Evolutionary conservation across 1,139 yeast species (phyloP).

Genomic region (Blastobotrys serpentis): DNA sequence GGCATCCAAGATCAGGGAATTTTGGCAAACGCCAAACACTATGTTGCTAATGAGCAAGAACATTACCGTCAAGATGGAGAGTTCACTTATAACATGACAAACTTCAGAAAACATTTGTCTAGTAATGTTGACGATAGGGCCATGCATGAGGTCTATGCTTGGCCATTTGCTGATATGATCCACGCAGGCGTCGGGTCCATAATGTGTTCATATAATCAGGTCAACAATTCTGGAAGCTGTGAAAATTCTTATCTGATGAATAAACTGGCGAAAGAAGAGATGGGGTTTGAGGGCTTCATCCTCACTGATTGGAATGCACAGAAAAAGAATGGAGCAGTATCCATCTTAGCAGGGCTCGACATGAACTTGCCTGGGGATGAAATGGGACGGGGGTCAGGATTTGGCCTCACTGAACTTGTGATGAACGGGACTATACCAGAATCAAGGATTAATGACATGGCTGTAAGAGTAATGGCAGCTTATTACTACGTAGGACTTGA

Average conservation of each 20-base stretch:
- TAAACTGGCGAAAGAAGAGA: conserved; percentile 56
- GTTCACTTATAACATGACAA: conserved; percentile 31
- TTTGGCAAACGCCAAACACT: conserved; percentile 54
- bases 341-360: conserved; percentile 61
- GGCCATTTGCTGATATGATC: conserved; percentile 68
- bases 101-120: conserved; percentile 24
- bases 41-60: conserved; percentile 64
- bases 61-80: conserved; percentile 47
- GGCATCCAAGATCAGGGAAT: conserved; percentile 63
- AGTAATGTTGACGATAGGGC: conserved; percentile 60
- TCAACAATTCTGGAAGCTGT: conserved; percentile 60
- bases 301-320: conserved; percentile 65
- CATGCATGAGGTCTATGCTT: conserved; percentile 60
- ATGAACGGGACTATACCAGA: conserved; percentile 58
- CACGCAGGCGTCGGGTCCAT: conserved; percentile 61
- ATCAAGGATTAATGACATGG: conserved; percentile 62
- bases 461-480: conserved; percentile 56
- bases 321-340: conserved; percentile 55
- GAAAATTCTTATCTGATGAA: conserved; percentile 60
- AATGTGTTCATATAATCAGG: conserved; percentile 61
- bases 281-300: conserved; percentile 67
- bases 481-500: conserved; percentile 44
- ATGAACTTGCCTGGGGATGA: conserved; percentile 69
- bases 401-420: conserved; percentile 52
- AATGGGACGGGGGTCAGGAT: conserved; percentile 53